Evolutionary conservation across 495 filamentous ascomycete genomes (phyloP).

Genomic region (Filosporella fistucella): DNA sequence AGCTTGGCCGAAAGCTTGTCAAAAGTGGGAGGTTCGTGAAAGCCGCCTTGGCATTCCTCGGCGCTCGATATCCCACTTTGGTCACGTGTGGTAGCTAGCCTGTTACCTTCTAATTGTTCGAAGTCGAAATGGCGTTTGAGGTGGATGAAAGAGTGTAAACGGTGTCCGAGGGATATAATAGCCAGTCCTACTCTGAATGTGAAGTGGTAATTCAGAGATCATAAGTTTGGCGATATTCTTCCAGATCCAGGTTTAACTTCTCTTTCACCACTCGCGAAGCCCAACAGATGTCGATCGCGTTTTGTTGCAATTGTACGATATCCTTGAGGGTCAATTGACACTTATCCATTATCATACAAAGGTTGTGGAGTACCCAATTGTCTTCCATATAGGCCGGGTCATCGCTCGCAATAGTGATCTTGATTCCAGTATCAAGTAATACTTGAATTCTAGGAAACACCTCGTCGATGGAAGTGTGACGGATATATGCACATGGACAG

Average conservation of each 20-base stretch:
- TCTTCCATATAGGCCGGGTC: slow-evolving; percentile 60
- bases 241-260: not conserved
- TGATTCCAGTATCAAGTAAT: slow-evolving; percentile 60
- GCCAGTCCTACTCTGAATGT: too few species aligned
- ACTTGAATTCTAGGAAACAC: slow-evolving; percentile 55
- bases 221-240: too few species aligned
- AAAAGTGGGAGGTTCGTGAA: too few species aligned
- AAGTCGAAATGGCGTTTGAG: too few species aligned
- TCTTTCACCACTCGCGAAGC: slow-evolving; percentile 1
- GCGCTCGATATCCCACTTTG: too few species aligned
- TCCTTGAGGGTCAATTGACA: slow-evolving; percentile 2
- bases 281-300: slow-evolving; percentile 13
- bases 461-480: slow-evolving; percentile 47
- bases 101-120: too few species aligned
- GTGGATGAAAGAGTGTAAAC: too few species aligned
- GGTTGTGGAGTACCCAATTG: slow-evolving; percentile 14
- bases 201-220: too few species aligned
- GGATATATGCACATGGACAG: slow-evolving; percentile 69
- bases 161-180: too few species aligned
- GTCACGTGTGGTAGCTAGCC: too few species aligned
- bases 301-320: slow-evolving; percentile 2
- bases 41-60: too few species aligned
- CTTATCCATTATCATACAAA: slow-evolving; percentile 5
- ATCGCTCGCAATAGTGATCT: slow-evolving; percentile 66
- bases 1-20: too few species aligned